phyloP scores from a whole-genome alignment of 2,329 filamentous ascomycete species.

The Verticillium longisporum region DNA sequence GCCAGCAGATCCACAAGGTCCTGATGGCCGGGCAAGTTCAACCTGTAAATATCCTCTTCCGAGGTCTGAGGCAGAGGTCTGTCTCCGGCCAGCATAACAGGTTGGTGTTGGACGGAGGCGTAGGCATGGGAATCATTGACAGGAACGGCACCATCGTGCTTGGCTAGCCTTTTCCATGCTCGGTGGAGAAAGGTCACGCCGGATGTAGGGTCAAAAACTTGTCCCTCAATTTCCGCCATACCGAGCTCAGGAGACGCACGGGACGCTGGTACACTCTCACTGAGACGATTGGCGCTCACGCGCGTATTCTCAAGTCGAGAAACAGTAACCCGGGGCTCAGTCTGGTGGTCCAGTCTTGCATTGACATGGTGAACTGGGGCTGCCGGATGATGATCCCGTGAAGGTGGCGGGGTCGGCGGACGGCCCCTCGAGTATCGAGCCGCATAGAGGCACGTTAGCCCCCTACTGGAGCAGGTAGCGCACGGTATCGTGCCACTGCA shows the following conservation, averaged over 20 bases:
- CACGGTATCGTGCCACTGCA: slow-evolving; percentile 28
- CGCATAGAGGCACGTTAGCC: slow-evolving; percentile 20
- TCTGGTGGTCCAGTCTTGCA: neutral
- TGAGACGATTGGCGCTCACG: neutral
- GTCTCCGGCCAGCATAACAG: slow-evolving; percentile 42
- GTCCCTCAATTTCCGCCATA: slow-evolving; percentile 42
- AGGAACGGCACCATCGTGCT: slow-evolving; percentile 27
- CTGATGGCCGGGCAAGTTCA: slow-evolving; percentile 29
- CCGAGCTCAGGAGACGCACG: slow-evolving; percentile 35
- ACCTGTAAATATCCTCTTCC: slow-evolving; percentile 20
- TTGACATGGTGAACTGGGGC: neutral
- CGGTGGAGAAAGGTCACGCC: slow-evolving; percentile 46
- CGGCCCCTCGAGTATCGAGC: slow-evolving; percentile 24
- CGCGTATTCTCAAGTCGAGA: neutral
- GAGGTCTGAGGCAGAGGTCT: slow-evolving; percentile 31
- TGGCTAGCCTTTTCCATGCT: slow-evolving; percentile 41
- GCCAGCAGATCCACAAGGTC: slow-evolving; percentile 29
- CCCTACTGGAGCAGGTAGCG: slow-evolving; percentile 20
- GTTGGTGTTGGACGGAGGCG: slow-evolving; percentile 28
- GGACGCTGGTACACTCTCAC: slow-evolving; percentile 5
- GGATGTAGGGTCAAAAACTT: slow-evolving; percentile 45
- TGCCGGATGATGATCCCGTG: neutral
- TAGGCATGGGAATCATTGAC: slow-evolving; percentile 7
- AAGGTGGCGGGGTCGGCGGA: slow-evolving; percentile 23
- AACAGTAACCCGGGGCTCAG: neutral